phyloP scores from a whole-genome alignment of 2,329 filamentous ascomycete species.

The Fusarium palustre region DNA sequence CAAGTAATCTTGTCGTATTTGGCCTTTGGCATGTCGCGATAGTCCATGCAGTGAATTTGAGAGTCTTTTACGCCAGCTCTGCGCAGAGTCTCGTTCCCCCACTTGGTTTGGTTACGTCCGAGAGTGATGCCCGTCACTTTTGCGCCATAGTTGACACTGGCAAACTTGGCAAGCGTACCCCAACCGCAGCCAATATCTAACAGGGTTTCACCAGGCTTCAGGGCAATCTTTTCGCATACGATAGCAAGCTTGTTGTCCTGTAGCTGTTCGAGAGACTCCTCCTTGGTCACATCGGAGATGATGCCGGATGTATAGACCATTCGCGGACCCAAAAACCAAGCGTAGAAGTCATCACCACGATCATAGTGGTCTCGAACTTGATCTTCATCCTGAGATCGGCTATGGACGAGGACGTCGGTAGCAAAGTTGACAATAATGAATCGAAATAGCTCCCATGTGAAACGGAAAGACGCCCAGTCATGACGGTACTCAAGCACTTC shows the following conservation, averaged over 20 bases:
- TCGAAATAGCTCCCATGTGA: conserved; percentile 84
- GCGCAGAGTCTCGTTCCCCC: conserved; percentile 89
- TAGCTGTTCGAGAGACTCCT: conserved; percentile 90
- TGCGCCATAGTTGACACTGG: conserved; percentile 87
- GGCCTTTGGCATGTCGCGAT: conserved; percentile 86
- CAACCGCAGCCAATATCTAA: conserved; percentile 96
- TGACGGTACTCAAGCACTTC: conserved; percentile 91
- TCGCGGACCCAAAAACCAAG: conserved; percentile 94
- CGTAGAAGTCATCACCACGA: conserved; percentile 95
- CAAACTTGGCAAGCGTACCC: conserved; percentile 92
- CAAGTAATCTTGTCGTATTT: conserved; percentile 94
- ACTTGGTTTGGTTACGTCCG: conserved; percentile 91
- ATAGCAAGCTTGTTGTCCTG: conserved; percentile 96
- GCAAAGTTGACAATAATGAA: conserved; percentile 86
- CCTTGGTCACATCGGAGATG: conserved; percentile 84
- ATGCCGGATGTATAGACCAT: conserved; percentile 98
- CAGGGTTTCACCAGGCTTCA: conserved; percentile 81
- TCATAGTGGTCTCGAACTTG: conserved; percentile 97
- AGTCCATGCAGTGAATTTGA: conserved; percentile 94
- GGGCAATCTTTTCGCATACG: conserved; percentile 91
- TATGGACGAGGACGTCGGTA: conserved; percentile 89
- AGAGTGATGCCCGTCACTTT: conserved; percentile 88
- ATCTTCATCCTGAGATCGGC: conserved; percentile 90
- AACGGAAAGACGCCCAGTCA: conserved; percentile 93
- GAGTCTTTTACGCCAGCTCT: conserved; percentile 81